Base-by-base conservation (phyloP, 1,139 yeast species). In the Zygosaccharomyces sapae region DNA sequence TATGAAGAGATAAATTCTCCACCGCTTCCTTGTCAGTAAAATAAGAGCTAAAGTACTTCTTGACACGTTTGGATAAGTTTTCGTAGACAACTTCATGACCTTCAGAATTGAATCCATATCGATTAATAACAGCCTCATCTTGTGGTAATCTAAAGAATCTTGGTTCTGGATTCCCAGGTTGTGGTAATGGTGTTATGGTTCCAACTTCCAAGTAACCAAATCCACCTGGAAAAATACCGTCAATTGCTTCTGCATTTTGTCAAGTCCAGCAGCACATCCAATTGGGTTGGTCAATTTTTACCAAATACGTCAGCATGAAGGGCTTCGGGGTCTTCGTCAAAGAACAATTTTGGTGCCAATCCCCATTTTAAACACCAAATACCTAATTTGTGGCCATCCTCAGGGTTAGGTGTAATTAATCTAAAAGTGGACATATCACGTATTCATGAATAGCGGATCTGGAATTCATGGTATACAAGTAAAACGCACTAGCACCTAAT, bases 251-350 rank as follows among this genome's bases (percentile, higher is more conserved):
- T 44, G 89, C 98, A 59, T 90, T 86, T 90, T 90, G 66, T 90
- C 98, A 55, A 90, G 76, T 9, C 98, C 98, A 30, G 98, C 97
- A 43, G 97, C 97, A 58, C 90, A 75, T 5, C 97, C 97, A 48
- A 90, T 72, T 18, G 97, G 97, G 48, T 83, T 83, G 27, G 76
- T 73, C 61, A 90, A 69, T 0, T 62, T 69, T 72, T 75, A 5
- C 88, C 89, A 63, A 86, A 85, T 0, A 82, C 84, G 38, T 76
- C 65, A 12, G 83, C 88, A 6, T 77, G 71, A 55, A 86, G 70
- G 3, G 70, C 67, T 3, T 75, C 76, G 49, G 78, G 78, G 52
- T 78, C 83, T 35, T 70, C 69, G 52, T 81, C 86, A 42, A 74
- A 74, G 52, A 73, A 73, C 47, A 84, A 70, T 49, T 74, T 71